Evolutionary conservation across 352 stramenopile genomes (phyloP).

Genomic region (Saprolegnia diclina): DNA sequence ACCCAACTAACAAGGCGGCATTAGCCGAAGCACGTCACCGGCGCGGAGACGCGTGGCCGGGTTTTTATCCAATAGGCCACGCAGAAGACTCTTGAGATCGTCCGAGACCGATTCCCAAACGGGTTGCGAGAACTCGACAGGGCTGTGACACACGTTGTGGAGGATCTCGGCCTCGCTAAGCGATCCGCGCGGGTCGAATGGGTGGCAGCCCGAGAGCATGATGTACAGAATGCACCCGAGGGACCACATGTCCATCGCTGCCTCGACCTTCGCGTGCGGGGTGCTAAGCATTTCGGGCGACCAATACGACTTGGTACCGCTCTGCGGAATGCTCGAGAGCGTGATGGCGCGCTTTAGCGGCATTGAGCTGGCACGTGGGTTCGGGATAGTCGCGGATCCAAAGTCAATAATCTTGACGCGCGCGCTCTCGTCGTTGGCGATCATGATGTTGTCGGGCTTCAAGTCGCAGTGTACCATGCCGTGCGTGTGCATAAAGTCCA

Average conservation of each 20-base stretch:
- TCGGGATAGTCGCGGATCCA: constrained; percentile 46
- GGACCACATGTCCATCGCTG: constrained; percentile 85
- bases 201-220: constrained; percentile 73
- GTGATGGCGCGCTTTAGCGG: constrained; percentile 31
- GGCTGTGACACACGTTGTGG: constrained; percentile 42
- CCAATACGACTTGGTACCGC: constrained; percentile 80
- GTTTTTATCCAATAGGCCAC: constrained; percentile 68
- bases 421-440: constrained; percentile 35
- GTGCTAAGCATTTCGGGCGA: constrained; percentile 61
- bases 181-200: constrained; percentile 79
- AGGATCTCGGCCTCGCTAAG: constrained; percentile 74
- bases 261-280: constrained; percentile 41
- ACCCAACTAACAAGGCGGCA: background rate
- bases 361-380: constrained; percentile 15
- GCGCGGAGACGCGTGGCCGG: constrained; percentile 43
- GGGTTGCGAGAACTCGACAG: constrained; percentile 50
- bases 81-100: constrained; percentile 60
- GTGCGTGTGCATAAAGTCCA: constrained; percentile 59
- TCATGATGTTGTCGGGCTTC: constrained; percentile 87
- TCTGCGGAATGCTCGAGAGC: constrained; percentile 35
- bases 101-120: constrained; percentile 46
- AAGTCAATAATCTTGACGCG: constrained; percentile 86
- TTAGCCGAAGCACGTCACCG: constrained; percentile 30
- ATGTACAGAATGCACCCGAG: constrained; percentile 86
- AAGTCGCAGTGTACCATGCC: constrained; percentile 81